Evolutionary conservation across 2,329 filamentous ascomycete genomes (phyloP).

Genomic region (Aspergillus versicolor): DNA sequence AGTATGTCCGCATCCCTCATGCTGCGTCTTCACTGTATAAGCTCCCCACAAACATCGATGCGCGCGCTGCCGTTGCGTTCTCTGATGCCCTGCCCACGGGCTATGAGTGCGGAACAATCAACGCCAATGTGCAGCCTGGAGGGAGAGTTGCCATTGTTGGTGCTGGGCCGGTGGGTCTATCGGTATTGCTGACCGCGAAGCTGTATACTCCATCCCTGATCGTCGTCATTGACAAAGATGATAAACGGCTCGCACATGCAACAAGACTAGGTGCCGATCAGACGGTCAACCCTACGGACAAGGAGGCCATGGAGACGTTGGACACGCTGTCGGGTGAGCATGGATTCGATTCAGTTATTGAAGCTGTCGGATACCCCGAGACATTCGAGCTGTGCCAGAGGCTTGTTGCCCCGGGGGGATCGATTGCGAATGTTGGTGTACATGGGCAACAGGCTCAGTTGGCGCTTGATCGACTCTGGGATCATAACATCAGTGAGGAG

Average conservation of each 20-base stretch:
- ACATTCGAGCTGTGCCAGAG: slow-evolving; percentile 57
- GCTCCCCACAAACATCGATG: neutral
- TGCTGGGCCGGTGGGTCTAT: slow-evolving; percentile 57
- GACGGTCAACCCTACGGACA: slow-evolving; percentile 41
- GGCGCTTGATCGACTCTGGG: neutral
- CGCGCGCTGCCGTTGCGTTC: slow-evolving; percentile 24
- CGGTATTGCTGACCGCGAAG: slow-evolving; percentile 46
- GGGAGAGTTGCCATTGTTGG: slow-evolving; percentile 56
- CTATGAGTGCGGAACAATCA: slow-evolving; percentile 55
- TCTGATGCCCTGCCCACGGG: slow-evolving; percentile 60
- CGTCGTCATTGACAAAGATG: slow-evolving; percentile 54
- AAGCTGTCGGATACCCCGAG: slow-evolving; percentile 55
- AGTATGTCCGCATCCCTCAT: slow-evolving; percentile 55
- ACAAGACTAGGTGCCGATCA: slow-evolving; percentile 51
- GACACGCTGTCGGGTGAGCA: slow-evolving; percentile 17
- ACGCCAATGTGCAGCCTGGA: slow-evolving; percentile 53
- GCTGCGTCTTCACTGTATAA: slow-evolving; percentile 47
- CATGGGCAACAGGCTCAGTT: slow-evolving; percentile 40
- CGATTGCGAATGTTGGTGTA: slow-evolving; percentile 57
- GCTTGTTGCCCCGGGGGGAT: slow-evolving; percentile 54
- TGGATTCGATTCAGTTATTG: slow-evolving; percentile 59
- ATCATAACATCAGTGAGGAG: neutral
- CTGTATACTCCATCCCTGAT: slow-evolving; percentile 42
- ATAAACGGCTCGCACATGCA: slow-evolving; percentile 48
- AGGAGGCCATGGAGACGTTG: slow-evolving; percentile 36